phyloP scores from a whole-genome alignment of 352 stramenopile genomes.

The Phytophthora constricta region DNA sequence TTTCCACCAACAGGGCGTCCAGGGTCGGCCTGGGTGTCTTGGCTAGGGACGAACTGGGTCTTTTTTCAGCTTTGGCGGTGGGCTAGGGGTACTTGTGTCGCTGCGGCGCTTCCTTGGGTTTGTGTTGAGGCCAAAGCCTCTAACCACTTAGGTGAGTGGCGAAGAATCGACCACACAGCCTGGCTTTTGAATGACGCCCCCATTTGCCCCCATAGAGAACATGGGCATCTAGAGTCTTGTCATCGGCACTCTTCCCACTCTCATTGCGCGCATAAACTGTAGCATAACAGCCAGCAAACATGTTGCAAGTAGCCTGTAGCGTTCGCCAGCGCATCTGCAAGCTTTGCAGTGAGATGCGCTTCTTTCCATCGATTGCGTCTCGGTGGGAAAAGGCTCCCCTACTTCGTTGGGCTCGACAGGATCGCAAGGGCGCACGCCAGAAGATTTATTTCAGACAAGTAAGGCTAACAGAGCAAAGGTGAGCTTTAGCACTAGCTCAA shows the following conservation, averaged over 20 bases:
- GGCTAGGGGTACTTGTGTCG: neutral
- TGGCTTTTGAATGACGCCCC: neutral
- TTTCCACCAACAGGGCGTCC: neutral
- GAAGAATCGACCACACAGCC: neutral
- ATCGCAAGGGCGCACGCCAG: no score
- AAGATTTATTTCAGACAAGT: no score
- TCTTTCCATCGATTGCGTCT: no score
- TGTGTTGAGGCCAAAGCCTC: neutral
- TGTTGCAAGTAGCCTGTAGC: neutral
- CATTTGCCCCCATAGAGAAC: neutral
- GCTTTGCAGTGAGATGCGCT: no score
- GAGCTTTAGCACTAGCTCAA: no score
- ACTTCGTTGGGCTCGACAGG: no score
- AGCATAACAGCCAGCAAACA: slow-evolving; percentile 3
- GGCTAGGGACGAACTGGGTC: neutral
- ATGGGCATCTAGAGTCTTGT: neutral
- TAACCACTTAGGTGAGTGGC: slow-evolving; percentile 5
- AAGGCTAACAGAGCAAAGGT: no score
- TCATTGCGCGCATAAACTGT: neutral
- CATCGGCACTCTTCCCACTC: neutral
- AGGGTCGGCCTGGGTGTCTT: neutral
- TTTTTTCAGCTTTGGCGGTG: neutral
- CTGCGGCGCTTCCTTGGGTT: neutral
- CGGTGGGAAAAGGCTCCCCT: no score
- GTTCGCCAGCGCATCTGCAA: neutral